phyloP scores from a whole-genome alignment of 1,284 basidiomycete species.

The Apiotrichum gracile region DNA sequence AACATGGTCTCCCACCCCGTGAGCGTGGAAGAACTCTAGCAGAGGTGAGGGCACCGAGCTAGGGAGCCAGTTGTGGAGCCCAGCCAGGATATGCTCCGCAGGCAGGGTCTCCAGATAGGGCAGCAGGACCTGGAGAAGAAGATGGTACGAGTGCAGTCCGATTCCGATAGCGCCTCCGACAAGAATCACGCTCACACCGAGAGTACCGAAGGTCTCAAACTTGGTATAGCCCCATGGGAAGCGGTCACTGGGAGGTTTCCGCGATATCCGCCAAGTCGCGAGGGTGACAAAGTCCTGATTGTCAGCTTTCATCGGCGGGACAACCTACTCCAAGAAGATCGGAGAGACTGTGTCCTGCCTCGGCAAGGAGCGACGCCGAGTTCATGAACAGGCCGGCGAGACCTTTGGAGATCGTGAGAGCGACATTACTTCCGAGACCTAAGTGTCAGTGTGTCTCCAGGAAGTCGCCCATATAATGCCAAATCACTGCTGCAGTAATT shows the following conservation, averaged over 20 bases:
- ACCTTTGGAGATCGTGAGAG: constrained; percentile 76
- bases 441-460: too few relatives aligned
- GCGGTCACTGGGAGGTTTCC: constrained; percentile 64
- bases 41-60: constrained; percentile 43
- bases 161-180: constrained; percentile 81
- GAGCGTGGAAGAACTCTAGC: constrained; percentile 46
- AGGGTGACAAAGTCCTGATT: constrained; percentile 78
- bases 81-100: constrained; percentile 33
- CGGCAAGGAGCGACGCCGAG: constrained; percentile 84
- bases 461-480: too few relatives aligned
- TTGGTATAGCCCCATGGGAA: constrained; percentile 69
- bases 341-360: constrained; percentile 89
- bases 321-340: constrained; percentile 52
- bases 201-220: constrained; percentile 87
- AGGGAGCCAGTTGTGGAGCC: constrained; percentile 37
- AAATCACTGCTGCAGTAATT: too few relatives aligned
- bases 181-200: constrained; percentile 76
- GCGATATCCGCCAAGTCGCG: constrained; percentile 82
- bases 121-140: constrained; percentile 43
- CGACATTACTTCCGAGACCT: constrained; percentile 82
- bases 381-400: constrained; percentile 75
- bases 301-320: background rate
- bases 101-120: constrained; percentile 48
- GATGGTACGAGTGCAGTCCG: constrained; percentile 79
- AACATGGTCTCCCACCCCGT: constrained; percentile 51